Evolutionary conservation across 2,329 filamentous ascomycete genomes (phyloP).

Genomic region (Davidsoniella virescens): DNA sequence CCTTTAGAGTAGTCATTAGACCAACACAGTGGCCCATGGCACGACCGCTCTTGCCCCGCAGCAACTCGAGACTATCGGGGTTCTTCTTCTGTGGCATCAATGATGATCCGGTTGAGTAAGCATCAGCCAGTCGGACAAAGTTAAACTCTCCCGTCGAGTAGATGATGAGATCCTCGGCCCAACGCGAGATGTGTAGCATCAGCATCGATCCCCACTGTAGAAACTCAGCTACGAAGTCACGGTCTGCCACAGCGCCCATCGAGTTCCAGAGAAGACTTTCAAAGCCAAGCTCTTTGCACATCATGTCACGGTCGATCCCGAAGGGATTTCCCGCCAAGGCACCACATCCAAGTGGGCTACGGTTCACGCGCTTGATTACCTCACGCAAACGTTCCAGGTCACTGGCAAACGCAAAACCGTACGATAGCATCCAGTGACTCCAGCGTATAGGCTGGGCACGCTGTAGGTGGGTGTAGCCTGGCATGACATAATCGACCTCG

Average conservation of each 20-base stretch:
- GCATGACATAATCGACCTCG: slow-evolving; percentile 59
- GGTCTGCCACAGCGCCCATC: slow-evolving; percentile 58
- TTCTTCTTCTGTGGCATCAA: slow-evolving; percentile 83
- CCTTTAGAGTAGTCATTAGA: slow-evolving; percentile 51
- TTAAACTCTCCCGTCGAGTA: slow-evolving; percentile 64
- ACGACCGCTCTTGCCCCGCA: slow-evolving; percentile 60
- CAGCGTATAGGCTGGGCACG: slow-evolving; percentile 65
- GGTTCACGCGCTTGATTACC: slow-evolving; percentile 58
- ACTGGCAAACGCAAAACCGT: slow-evolving; percentile 52
- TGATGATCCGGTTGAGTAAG: slow-evolving; percentile 60
- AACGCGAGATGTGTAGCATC: slow-evolving; percentile 65
- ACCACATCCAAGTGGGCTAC: slow-evolving; percentile 53
- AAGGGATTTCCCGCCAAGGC: slow-evolving; percentile 73
- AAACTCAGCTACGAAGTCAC: slow-evolving; percentile 69
- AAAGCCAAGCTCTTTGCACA: slow-evolving; percentile 70
- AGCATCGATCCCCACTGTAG: slow-evolving; percentile 66
- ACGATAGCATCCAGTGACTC: slow-evolving; percentile 67
- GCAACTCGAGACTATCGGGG: slow-evolving; percentile 52
- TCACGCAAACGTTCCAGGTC: slow-evolving; percentile 67
- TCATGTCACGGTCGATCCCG: slow-evolving; percentile 60
- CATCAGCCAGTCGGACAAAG: slow-evolving; percentile 60
- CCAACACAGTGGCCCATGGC: slow-evolving; percentile 71
- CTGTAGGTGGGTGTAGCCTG: slow-evolving; percentile 78
- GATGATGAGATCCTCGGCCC: slow-evolving; percentile 75
- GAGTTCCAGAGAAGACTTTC: slow-evolving; percentile 60